Evolutionary conservation across 805 yeast genomes (phyloP).

Genomic region (Myxozyma sirexii): DNA sequence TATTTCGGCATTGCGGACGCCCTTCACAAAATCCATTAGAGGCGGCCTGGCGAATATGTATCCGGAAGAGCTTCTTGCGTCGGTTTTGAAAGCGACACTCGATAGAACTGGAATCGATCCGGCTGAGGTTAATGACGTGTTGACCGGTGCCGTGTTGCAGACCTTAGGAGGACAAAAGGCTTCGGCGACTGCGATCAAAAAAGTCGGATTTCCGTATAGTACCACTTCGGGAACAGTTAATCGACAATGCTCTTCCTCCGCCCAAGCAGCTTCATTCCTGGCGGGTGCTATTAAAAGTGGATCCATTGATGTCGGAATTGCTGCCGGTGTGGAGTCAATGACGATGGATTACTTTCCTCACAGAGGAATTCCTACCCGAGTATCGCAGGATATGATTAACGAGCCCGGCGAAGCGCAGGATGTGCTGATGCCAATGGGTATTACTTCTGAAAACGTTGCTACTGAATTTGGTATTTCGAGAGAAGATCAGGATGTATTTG

Average conservation of each 20-base stretch:
- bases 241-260: constrained; percentile 49
- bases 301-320: constrained; percentile 44
- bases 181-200: constrained; percentile 44
- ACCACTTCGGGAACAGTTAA: constrained; percentile 46
- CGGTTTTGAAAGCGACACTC: constrained; percentile 42
- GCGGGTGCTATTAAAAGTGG: constrained; percentile 44
- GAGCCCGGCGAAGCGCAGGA: constrained; percentile 53
- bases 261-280: constrained; percentile 45
- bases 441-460: constrained; percentile 82
- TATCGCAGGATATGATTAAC: constrained; percentile 46
- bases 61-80: constrained; percentile 46
- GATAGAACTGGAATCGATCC: constrained; percentile 39
- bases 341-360: constrained; percentile 48
- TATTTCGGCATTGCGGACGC: constrained; percentile 45
- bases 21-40: constrained; percentile 45
- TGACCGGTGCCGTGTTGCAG: constrained; percentile 47
- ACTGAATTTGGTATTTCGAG: constrained; percentile 59
- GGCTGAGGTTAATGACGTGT: constrained; percentile 43
- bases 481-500: constrained; percentile 72
- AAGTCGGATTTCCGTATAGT: constrained; percentile 43
- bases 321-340: constrained; percentile 52
- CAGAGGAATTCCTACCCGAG: constrained; percentile 45
- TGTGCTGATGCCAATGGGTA: constrained; percentile 87
- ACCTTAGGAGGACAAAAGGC: constrained; percentile 48
- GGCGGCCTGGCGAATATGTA: constrained; percentile 46